These are phyloP conservation scores for Piromyces finnis DNA, from an alignment of 192 early-diverging fungal species.

Conservation along the genomic window DNA sequence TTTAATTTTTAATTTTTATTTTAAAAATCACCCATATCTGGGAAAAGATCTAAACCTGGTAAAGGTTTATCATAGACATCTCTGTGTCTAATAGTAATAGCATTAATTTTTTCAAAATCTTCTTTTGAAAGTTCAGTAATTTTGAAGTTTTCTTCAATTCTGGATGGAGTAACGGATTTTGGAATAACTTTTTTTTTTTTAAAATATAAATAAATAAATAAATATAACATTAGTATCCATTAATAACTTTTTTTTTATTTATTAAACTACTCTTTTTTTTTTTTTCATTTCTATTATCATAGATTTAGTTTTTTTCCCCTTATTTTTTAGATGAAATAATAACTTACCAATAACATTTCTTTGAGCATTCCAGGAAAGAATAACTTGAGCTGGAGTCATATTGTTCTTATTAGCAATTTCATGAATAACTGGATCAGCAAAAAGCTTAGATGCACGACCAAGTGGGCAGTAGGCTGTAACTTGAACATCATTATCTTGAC, in stretches of 20 bases:
- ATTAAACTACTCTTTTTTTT: too few species aligned
- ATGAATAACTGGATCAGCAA: background rate
- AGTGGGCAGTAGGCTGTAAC: background rate
- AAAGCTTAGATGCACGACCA: background rate
- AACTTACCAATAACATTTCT: background rate
- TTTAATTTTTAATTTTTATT: too few species aligned
- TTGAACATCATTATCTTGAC: background rate
- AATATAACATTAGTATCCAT: too few species aligned
- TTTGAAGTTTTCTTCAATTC: background rate
- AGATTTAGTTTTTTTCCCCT: background rate
- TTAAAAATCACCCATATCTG: too few species aligned
- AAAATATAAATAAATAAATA: too few species aligned
- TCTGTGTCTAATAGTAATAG: background rate
- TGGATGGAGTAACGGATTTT: background rate
- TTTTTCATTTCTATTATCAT: background rate
- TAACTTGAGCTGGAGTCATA: background rate
- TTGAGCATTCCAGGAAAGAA: background rate
- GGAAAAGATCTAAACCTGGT: background rate
- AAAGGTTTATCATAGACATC: background rate
- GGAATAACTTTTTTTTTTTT: background rate
- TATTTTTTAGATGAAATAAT: too few species aligned
- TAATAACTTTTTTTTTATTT: background rate
- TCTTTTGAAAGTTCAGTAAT: background rate
- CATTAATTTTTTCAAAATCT: background rate
- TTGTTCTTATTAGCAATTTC: background rate